phyloP scores from a whole-genome alignment of 345 rosid species.

The Brassica nigra region DNA sequence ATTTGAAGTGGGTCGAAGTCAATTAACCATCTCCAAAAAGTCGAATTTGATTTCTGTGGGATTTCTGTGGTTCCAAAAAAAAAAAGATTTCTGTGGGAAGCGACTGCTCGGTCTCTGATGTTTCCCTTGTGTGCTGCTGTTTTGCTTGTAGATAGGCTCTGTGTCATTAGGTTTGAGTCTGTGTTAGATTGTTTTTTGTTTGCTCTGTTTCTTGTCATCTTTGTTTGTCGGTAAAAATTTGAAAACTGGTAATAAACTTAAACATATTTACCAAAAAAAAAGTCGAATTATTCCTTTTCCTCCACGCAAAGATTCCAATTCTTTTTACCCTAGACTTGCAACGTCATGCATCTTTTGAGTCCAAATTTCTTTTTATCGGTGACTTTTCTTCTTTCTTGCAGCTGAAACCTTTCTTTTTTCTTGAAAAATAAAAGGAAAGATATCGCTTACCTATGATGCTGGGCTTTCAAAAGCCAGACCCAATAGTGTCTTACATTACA shows the following conservation, averaged over 20 bases:
- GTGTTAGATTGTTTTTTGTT: too few relatives aligned
- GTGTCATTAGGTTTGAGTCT: too few relatives aligned
- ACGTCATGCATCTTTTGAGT: background rate
- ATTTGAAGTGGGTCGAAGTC: background rate
- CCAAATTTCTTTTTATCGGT: slow-evolving; percentile 5
- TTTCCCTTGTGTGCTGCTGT: too few relatives aligned
- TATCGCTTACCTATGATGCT: background rate
- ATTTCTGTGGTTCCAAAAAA: too few relatives aligned
- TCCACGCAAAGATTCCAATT: slow-evolving; percentile 12
- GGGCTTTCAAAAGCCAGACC: slow-evolving; percentile 12
- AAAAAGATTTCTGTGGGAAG: too few relatives aligned
- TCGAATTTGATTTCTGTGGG: too few relatives aligned
- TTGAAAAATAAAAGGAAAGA: background rate
- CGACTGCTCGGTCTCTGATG: too few relatives aligned
- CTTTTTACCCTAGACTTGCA: background rate
- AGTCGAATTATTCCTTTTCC: slow-evolving; percentile 7
- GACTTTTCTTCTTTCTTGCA: background rate
- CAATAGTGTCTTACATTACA: background rate
- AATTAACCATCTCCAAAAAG: background rate
- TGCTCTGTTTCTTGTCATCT: too few relatives aligned
- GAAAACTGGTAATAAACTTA: too few relatives aligned
- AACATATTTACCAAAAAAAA: background rate
- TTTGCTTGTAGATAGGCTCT: too few relatives aligned
- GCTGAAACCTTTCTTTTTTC: background rate
- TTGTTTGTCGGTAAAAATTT: too few relatives aligned